Conservation (phyloP, 2,329 filamentous ascomycete species). For the Beauveria rudraprayagi region DNA sequence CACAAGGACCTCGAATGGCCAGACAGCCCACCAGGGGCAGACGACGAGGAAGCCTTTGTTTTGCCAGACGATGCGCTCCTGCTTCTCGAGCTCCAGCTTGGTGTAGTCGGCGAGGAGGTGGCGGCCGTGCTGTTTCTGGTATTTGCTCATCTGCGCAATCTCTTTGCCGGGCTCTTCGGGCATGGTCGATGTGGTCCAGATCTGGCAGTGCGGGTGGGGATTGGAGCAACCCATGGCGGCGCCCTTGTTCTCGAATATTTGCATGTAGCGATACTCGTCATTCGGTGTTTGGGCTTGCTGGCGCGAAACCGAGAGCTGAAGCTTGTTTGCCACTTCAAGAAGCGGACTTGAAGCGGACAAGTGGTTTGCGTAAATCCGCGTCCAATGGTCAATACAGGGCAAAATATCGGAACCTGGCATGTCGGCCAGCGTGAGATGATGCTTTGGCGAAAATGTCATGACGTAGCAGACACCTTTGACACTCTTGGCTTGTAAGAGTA, state of each 20-base stretch:
- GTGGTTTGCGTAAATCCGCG: slow-evolving; percentile 77
- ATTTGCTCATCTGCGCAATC: slow-evolving; percentile 68
- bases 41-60: slow-evolving; percentile 79
- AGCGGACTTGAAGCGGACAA: slow-evolving; percentile 65
- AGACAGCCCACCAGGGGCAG: slow-evolving; percentile 95
- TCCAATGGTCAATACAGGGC: slow-evolving; percentile 84
- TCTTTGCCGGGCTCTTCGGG: slow-evolving; percentile 85
- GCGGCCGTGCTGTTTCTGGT: slow-evolving; percentile 62
- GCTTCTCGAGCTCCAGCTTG: slow-evolving; percentile 69
- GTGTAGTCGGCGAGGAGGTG: slow-evolving; percentile 85
- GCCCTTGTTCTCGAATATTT: slow-evolving; percentile 99
- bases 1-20: slow-evolving; percentile 94
- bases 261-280: slow-evolving; percentile 89
- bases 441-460: slow-evolving; percentile 83
- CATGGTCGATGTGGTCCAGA: slow-evolving; percentile 88
- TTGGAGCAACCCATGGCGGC: slow-evolving; percentile 98
- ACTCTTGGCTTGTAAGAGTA: slow-evolving; percentile 72
- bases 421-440: slow-evolving; percentile 89
- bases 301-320: slow-evolving; percentile 31
- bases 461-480: slow-evolving; percentile 97
- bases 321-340: slow-evolving; percentile 29
- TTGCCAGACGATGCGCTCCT: slow-evolving; percentile 80
- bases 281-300: slow-evolving; percentile 41
- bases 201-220: slow-evolving; percentile 91
- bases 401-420: slow-evolving; percentile 69